Base-by-base conservation (phyloP, 345 rosid species). In the Boechera divaricarpa region DNA sequence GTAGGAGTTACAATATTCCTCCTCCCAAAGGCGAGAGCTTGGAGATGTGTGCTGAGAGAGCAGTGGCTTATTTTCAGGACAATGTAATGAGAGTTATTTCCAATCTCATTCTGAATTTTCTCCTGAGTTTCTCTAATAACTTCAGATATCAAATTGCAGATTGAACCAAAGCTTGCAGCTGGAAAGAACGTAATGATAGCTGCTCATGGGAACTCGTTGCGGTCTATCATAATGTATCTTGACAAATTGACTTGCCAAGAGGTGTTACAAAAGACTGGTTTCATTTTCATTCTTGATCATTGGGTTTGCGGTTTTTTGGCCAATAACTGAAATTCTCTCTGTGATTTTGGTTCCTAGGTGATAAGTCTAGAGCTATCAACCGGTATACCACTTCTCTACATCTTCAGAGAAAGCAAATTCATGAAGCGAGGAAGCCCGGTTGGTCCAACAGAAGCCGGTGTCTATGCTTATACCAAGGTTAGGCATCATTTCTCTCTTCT, bases 1-100 rank as follows among this genome's bases (percentile, higher is more conserved):
- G 99, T 69, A 85, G 98, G 79, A 95, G 99, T 82, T 95, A 89
- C 76, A 91, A 91, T 72, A 92, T 86, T 59, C 99, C 97, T 74
- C 98, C 98, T 12, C 98, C 99, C 0, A 88, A 89, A 29, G 99
- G 99, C 0, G 99, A 96, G 86, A 96, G 98, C 82, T 87, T 96
- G 80, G 96, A 93, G 86, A 96, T 96, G 97, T 96, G 99, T 78
- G 98, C 99, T 72, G 79, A 87, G 73, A 87, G 99, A 85, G 99
- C 99, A 49, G 98, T 79, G 8, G 74, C 82, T 73, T 73, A 73
- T 47, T 79, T 79, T 65, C 39, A 33, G 13, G 78, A 78, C 44
- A 79, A 79, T 54, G 82, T 79, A 79, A 24, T 16, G 56, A 31
- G 13, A 2, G 33, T 31, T 10, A 35, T 60, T 26, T 26, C 9